Conservation (phyloP, 768 basidiomycete genomes). For the Lactarius quietus region DNA sequence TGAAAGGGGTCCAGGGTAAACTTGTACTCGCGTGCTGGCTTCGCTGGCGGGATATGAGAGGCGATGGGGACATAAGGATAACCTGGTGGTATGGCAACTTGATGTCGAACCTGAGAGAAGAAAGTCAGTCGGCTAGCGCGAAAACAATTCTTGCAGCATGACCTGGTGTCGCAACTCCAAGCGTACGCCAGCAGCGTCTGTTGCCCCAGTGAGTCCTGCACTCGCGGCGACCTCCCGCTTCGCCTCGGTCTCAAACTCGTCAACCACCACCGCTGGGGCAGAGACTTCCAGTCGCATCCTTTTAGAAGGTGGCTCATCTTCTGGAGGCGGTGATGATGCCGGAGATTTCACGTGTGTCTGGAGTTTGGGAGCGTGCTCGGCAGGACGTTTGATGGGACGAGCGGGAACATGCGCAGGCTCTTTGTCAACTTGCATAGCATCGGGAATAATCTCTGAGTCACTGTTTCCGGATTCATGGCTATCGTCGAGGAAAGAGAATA, state of each 20-base stretch:
- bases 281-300: constrained; percentile 46
- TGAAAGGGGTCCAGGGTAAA: constrained; percentile 98
- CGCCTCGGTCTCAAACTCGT: constrained; percentile 93
- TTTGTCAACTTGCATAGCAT: constrained; percentile 16
- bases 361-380: constrained; percentile 29
- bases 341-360: constrained; percentile 6
- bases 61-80: constrained; percentile 90
- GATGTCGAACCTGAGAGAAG: constrained; percentile 74
- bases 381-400: constrained; percentile 44
- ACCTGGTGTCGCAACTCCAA: constrained; percentile 83
- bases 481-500: constrained; percentile 65
- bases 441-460: constrained; percentile 33
- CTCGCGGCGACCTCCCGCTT: constrained; percentile 88
- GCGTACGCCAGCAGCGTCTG: constrained; percentile 58
- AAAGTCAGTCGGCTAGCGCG: not conserved
- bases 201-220: constrained; percentile 76
- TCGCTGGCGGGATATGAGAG: constrained; percentile 84
- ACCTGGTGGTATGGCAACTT: constrained; percentile 92
- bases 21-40: constrained; percentile 90
- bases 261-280: constrained; percentile 68
- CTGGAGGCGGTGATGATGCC: constrained; percentile 28
- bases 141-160: constrained; percentile 24
- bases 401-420: constrained; percentile 30
- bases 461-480: constrained; percentile 33
- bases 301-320: constrained; percentile 48